phyloP scores from a whole-genome alignment of 768 basidiomycete genomes.

The Rhodosporidiobolus odoratus region DNA sequence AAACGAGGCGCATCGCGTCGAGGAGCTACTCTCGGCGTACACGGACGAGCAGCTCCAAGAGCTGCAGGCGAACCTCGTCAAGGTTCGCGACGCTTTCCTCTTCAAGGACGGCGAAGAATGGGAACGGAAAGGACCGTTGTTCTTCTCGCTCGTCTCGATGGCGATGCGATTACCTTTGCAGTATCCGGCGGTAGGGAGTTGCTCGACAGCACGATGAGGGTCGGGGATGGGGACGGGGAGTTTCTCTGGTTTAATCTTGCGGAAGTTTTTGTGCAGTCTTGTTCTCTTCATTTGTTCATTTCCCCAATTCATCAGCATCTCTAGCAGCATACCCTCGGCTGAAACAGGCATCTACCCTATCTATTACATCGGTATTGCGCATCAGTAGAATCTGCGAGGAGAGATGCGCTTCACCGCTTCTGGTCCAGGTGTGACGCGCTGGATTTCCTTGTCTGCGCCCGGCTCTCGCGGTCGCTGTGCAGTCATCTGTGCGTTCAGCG shows the following conservation, averaged over 20 bases:
- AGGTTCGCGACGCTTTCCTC: constrained; percentile 48
- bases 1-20: constrained; percentile 47
- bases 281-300: background rate
- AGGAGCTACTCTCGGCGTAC: constrained; percentile 46
- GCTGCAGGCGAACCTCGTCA: constrained; percentile 48
- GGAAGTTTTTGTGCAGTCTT: background rate
- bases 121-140: constrained; percentile 47
- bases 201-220: background rate
- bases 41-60: constrained; percentile 43
- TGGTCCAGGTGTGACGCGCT: no score
- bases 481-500: no score
- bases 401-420: no score
- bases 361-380: background rate
- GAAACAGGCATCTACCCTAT: background rate
- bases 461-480: no score
- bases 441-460: no score
- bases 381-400: no score
- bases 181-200: constrained; percentile 37
- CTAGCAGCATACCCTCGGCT: background rate
- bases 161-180: constrained; percentile 45
- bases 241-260: background rate
- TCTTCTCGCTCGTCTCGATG: constrained; percentile 47
- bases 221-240: background rate
- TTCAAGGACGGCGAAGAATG: constrained; percentile 44
- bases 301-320: background rate